Base-by-base conservation (phyloP, 2,329 filamentous ascomycete species). In the Ophiocordyceps unilateralis region DNA sequence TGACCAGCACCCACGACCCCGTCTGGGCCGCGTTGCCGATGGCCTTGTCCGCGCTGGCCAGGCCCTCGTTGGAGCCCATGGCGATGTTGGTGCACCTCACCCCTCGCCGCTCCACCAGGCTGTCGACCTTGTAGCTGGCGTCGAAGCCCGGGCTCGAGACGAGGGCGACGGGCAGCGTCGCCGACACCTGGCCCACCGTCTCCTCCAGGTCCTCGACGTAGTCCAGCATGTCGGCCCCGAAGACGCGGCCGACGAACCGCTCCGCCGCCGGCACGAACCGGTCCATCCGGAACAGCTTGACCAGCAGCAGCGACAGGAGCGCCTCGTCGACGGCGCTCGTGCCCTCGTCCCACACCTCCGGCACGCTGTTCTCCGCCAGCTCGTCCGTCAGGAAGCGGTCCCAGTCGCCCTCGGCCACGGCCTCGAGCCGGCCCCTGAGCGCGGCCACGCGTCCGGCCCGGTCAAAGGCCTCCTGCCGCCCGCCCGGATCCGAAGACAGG, bases 61-160 rank as follows among this genome's bases (percentile, higher is more conserved):
- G 70, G 58, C 87, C 85, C 68, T 98, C 91, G 55, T 93, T 93
- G 39, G 91, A 96, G 56, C 91, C 91, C 91, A 98, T 98, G 53
- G 93, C 93, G 56, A 98, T 95, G 61, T 95, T 95, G 46, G 87
- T 88, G 65, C 91, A 98, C 43, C 76, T 79, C 42, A 85, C 80
- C 46, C 77, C 76, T 59, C 78, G 80, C 50, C 85, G 76, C 61
- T 94, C 85, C 24, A 96, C 93, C 43, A 98, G 71, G 47, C 81
- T 86, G 60, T 98, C 91, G 46, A 98, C 91, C 69, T 98, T 98
- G 77, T 96, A 98, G 58, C 86, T 94, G 43, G 93, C 93, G 62
- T 98, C 91, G 59, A 98, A 98, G 32, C 91, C 91, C 46, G 89
- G 87, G 55, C 83, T 95, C 6, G 91, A 98, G 54, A 89, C 89